Percentiles rank a stretch among this genome's conserved stretches.
Conservation (phyloP, 768 basidiomycete species). For the Tylopilus plumbeoviolaceoides region DNA sequence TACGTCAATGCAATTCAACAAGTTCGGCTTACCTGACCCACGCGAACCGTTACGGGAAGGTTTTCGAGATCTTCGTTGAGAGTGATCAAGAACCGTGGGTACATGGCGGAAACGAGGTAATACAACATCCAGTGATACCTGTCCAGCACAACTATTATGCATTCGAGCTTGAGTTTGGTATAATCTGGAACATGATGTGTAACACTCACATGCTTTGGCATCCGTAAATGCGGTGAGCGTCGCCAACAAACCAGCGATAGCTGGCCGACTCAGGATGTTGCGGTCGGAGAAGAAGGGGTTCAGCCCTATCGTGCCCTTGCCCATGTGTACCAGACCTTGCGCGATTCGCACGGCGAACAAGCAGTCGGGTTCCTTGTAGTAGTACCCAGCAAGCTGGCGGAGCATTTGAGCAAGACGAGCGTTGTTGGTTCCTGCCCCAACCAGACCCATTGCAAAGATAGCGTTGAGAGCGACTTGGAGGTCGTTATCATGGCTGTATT, state of each 20-base stretch:
- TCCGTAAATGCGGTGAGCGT: constrained; percentile 92
- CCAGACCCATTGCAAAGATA: constrained; percentile 97
- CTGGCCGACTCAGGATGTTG: constrained; percentile 82
- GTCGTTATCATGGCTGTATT: constrained; percentile 98
- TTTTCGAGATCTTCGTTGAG: constrained; percentile 88
- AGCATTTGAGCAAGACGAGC: constrained; percentile 97
- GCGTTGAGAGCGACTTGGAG: constrained; percentile 95
- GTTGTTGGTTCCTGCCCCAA: constrained; percentile 99
- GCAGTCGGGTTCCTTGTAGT: constrained; percentile 95
- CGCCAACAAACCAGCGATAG: constrained; percentile 85
- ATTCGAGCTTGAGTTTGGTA: constrained; percentile 1
- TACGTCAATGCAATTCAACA: not conserved
- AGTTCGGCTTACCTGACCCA: constrained; percentile 67
- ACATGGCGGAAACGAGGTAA: constrained; percentile 95
- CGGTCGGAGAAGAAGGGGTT: constrained; percentile 97
- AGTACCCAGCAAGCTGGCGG: constrained; percentile 94
- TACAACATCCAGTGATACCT: constrained; percentile 99
- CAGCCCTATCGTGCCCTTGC: constrained; percentile 95
- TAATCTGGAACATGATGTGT: not conserved
- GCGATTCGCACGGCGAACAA: constrained; percentile 95
- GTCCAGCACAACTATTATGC: constrained; percentile 79
- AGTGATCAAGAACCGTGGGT: constrained; percentile 96
- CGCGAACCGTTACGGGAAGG: constrained; percentile 87
- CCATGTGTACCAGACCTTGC: constrained; percentile 98
- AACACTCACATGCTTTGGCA: constrained; percentile 80